Conservation (phyloP, 345 rosid genomes). For the Jatropha curcas region DNA sequence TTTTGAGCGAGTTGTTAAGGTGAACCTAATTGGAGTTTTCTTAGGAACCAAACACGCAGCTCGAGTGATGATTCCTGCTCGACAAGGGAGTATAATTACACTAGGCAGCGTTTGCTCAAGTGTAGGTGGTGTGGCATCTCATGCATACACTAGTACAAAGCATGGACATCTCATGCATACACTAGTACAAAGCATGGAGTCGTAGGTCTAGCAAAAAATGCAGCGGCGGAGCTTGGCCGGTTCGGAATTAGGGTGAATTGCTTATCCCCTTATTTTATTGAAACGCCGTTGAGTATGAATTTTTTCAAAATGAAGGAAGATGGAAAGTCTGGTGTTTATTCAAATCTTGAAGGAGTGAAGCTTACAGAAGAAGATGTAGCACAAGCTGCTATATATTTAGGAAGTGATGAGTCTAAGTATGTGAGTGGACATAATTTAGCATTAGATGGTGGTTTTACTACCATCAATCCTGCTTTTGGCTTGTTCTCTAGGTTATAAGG, state of each 20-base stretch:
- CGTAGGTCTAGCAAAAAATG: slow-evolving; percentile 4
- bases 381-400: slow-evolving; percentile 26
- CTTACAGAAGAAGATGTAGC: slow-evolving; percentile 23
- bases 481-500: background rate
- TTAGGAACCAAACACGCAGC: slow-evolving; percentile 37
- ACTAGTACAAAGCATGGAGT: slow-evolving; percentile 7
- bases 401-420: too few species aligned
- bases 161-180: slow-evolving; percentile 13
- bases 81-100: slow-evolving; percentile 15
- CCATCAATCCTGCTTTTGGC: background rate
- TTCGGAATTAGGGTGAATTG: slow-evolving; percentile 24
- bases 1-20: slow-evolving; percentile 12
- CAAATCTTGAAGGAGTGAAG: slow-evolving; percentile 12
- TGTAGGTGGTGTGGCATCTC: background rate
- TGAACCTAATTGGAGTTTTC: slow-evolving; percentile 18
- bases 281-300: background rate
- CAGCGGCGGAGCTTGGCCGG: slow-evolving; percentile 11
- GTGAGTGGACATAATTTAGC: slow-evolving; percentile 28
- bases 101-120: background rate
- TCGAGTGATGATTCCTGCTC: slow-evolving; percentile 26
- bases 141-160: slow-evolving; percentile 18
- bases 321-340: background rate
- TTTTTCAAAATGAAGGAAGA: slow-evolving; percentile 1
- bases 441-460: slow-evolving; percentile 4
- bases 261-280: slow-evolving; percentile 13